Evolutionary conservation across 768 basidiomycete species (phyloP).

Genomic region (Symmetrospora coprosmae): DNA sequence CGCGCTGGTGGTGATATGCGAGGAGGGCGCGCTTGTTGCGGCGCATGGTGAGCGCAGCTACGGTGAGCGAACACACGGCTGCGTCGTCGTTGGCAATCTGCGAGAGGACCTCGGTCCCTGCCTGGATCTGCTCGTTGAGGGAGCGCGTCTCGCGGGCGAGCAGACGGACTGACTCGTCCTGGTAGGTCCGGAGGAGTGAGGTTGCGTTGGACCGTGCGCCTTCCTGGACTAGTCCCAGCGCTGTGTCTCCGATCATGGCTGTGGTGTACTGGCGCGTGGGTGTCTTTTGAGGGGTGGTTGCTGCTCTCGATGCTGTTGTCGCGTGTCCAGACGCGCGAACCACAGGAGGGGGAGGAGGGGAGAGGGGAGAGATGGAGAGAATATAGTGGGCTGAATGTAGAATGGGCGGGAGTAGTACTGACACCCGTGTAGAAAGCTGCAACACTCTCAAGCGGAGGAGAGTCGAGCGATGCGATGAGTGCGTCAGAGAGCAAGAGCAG

Average conservation of each 20-base stretch:
- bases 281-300: background rate
- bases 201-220: constrained; percentile 14
- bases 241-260: constrained; percentile 17
- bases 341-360: too few species aligned
- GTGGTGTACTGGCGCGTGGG: background rate
- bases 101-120: constrained; percentile 24
- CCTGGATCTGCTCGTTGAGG: constrained; percentile 8
- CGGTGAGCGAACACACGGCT: constrained; percentile 49
- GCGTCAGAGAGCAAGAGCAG: too few species aligned
- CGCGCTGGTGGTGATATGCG: constrained; percentile 76
- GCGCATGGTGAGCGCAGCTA: constrained; percentile 75
- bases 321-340: too few species aligned
- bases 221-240: constrained; percentile 13
- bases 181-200: constrained; percentile 20
- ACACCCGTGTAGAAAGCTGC: too few species aligned
- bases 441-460: too few species aligned
- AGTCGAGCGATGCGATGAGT: too few species aligned
- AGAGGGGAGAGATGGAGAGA: too few species aligned
- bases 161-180: constrained; percentile 19
- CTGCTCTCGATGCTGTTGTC: too few species aligned
- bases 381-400: too few species aligned
- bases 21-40: constrained; percentile 93
- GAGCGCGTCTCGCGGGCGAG: constrained; percentile 24
- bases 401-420: too few species aligned
- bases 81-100: constrained; percentile 44